phyloP scores from a whole-genome alignment of 2,329 filamentous ascomycete species.

The Trichophaea hybrida region DNA sequence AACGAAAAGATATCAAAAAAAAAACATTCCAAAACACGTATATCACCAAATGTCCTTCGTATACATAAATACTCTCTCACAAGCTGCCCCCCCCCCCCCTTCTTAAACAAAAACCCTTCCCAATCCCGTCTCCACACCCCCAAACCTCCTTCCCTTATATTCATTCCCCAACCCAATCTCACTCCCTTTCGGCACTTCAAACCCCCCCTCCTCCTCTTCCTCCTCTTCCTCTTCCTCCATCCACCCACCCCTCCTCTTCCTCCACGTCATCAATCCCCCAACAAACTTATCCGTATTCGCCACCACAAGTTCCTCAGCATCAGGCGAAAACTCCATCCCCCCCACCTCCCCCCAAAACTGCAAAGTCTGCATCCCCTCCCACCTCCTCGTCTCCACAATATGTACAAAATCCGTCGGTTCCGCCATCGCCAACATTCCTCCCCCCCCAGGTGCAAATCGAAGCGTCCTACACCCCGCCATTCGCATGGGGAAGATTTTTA shows the following conservation, averaged over 20 bases:
- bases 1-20: too few species aligned
- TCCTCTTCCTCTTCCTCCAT: slow-evolving; percentile 30
- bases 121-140: too few species aligned
- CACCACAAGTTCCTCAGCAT: slow-evolving; percentile 52
- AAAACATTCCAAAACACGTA: too few species aligned
- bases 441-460: slow-evolving; percentile 57
- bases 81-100: too few species aligned
- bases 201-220: too few species aligned
- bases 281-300: slow-evolving; percentile 51
- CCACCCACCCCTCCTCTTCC: slow-evolving; percentile 30
- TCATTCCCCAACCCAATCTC: too few species aligned
- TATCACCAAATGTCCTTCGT: too few species aligned
- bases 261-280: slow-evolving; percentile 52
- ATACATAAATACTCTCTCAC: too few species aligned
- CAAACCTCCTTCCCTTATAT: too few species aligned
- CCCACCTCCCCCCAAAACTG: slow-evolving; percentile 64
- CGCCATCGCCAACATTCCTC: slow-evolving; percentile 52
- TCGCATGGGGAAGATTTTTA: slow-evolving; percentile 46
- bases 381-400: slow-evolving; percentile 51
- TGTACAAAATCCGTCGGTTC: slow-evolving; percentile 63
- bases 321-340: slow-evolving; percentile 51
- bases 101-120: too few species aligned
- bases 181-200: too few species aligned
- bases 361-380: slow-evolving; percentile 50
- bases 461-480: slow-evolving; percentile 56